Evolutionary conservation across 164 flowering plant species (phyloP), one percentile per base, ranked within the genome.

Genomic region (Nelumbo lutea): DNA sequence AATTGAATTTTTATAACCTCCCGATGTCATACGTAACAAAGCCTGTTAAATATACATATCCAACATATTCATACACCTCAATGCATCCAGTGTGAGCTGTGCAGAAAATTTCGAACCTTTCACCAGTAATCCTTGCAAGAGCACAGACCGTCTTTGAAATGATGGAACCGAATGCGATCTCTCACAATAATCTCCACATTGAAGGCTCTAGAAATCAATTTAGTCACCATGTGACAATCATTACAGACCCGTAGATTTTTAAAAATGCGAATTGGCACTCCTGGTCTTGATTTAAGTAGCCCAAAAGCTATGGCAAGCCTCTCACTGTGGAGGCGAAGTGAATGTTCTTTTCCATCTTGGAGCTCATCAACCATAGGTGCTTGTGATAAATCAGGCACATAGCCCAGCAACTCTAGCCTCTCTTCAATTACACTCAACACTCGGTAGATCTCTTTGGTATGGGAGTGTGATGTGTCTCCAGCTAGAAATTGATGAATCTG

Each of bases 291-390:
- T 66, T 70, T 81, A 45, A 89, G 69, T 8, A 88, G 85, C 43
- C 91, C 95, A 72, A 83, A 86, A 11, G 93, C 88, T 73, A 91
- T 84, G 39, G 93, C 96, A 52, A 91, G 83, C 68, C 90, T 86
- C 82, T 90, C 93, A 66, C 92, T 86, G 55, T 91, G 96, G 65
- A 87, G 75, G 64, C 82, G 78, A 6, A 91, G 86, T 0, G 90
- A 73, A 5, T 72, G 66, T 60, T 76, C 77, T 68, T 85, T 89
- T 5, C 71, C 75, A 45, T 77, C 82, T 11, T 68, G 68, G 42
- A 14, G 53, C 47, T 84, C 90, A 70, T 86, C 86, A 5, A 88
- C 81, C 86, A 86, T 72, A 38, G 80, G 72, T 5, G 90, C 87
- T 70, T 85, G 84, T 45, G 94, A 82, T 42, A 68, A 65, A 67